Percentiles rank a stretch among this genome's conserved stretches.
Conservation (phyloP, 305 asterid species). For the Stenogyne calaminthoides region DNA sequence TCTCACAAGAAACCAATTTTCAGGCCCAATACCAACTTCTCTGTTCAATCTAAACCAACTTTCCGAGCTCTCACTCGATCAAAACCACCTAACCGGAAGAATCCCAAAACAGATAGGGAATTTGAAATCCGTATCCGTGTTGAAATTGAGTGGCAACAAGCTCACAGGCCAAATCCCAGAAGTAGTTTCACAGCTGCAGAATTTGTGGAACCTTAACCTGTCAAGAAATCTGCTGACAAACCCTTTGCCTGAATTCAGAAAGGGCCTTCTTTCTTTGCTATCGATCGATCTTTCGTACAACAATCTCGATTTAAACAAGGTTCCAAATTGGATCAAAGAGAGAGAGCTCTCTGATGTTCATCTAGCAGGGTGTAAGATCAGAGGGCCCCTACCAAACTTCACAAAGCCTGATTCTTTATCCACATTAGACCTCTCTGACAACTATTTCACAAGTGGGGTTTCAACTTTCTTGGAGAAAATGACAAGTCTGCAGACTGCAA, state of each 20-base stretch:
- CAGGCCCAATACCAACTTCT: constrained; percentile 68
- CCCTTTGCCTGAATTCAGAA: constrained; percentile 64
- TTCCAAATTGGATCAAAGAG: constrained; percentile 74
- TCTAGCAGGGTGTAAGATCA: constrained; percentile 76
- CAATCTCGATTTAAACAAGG: constrained; percentile 51
- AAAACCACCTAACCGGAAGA: constrained; percentile 64
- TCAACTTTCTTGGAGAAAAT: constrained; percentile 53
- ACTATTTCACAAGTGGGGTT: constrained; percentile 66
- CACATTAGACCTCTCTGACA: constrained; percentile 77
- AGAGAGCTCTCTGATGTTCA: constrained; percentile 69
- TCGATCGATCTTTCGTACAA: constrained; percentile 88
- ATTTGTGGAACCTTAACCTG: constrained; percentile 80
- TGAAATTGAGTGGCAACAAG: constrained; percentile 66
- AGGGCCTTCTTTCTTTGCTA: constrained; percentile 62
- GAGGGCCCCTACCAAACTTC: constrained; percentile 74
- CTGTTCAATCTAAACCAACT: constrained; percentile 49
- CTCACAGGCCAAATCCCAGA: constrained; percentile 83
- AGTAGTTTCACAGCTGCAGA: constrained; percentile 56
- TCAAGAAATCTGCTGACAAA: constrained; percentile 62
- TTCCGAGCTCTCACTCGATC: constrained; percentile 73
- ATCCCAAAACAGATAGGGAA: constrained; percentile 67
- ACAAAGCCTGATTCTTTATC: constrained; percentile 62
- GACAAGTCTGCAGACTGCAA: constrained; percentile 56
- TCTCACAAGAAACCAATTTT: constrained; percentile 62
- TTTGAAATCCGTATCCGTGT: constrained; percentile 61